phyloP scores from a whole-genome alignment of 179 eudicot genomes.

The Silene noctiflora region DNA sequence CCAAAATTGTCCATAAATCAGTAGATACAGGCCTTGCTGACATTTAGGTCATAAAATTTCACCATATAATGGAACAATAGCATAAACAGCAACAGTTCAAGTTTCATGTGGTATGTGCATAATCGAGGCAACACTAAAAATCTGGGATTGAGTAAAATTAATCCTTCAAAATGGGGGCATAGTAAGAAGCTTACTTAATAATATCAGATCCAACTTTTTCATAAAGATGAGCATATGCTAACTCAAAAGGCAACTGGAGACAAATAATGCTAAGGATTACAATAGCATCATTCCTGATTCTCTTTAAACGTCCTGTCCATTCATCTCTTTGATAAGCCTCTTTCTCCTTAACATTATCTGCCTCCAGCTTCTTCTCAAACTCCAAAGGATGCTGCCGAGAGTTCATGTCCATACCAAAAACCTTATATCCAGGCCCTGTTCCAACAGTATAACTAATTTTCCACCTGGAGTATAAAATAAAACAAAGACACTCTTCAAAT shows the following conservation, averaged over 20 bases:
- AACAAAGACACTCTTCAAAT: conserved; percentile 1
- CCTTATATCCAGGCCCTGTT: conserved; percentile 55
- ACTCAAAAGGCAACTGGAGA: conserved; percentile 92
- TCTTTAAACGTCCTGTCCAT: conserved; percentile 67
- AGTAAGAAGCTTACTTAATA: conserved; percentile 49
- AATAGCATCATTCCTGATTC: conserved; percentile 82
- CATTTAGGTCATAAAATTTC: too few species aligned
- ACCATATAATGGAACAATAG: neutral
- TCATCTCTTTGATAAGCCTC: conserved; percentile 72
- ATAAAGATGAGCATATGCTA: conserved; percentile 92
- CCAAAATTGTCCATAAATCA: too few species aligned
- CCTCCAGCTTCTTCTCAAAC: conserved; percentile 42
- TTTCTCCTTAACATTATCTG: conserved; percentile 50
- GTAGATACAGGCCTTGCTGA: too few species aligned
- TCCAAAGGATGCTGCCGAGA: conserved; percentile 46
- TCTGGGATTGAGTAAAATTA: too few species aligned
- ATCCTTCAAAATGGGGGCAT: neutral
- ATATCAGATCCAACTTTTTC: conserved; percentile 58
- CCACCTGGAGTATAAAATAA: conserved; percentile 51
- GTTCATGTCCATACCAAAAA: conserved; percentile 47
- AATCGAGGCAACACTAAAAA: too few species aligned
- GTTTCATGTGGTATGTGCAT: too few species aligned
- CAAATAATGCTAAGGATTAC: conserved; percentile 69
- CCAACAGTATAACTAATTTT: conserved; percentile 54
- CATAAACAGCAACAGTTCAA: neutral